These are phyloP conservation scores for Heliamphora exappendiculata DNA, from an alignment of 148 eudicot species.

Conservation along the genomic window DNA sequence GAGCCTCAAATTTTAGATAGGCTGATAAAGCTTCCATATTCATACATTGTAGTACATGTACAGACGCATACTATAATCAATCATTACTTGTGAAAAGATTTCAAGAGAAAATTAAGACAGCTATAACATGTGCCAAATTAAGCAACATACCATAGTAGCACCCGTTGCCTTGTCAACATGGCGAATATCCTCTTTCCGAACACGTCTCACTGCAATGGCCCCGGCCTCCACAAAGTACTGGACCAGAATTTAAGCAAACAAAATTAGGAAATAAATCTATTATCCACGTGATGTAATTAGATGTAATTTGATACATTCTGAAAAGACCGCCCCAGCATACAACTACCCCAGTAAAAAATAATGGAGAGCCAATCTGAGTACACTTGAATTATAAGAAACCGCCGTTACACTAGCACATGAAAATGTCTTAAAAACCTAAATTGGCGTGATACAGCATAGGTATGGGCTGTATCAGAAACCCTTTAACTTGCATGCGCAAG, in stretches of 20 bases:
- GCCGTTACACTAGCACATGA: background rate
- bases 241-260: background rate
- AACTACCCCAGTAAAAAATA: background rate
- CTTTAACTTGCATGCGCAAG: background rate
- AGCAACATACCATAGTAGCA: constrained; percentile 65
- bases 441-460: background rate
- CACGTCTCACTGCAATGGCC: constrained; percentile 94
- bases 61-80: background rate
- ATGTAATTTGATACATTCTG: background rate
- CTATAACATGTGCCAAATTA: background rate
- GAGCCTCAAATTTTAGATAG: background rate
- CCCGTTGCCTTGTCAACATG: constrained; percentile 98
- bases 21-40: background rate
- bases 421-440: background rate
- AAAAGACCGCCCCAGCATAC: background rate
- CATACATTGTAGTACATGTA: background rate
- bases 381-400: background rate
- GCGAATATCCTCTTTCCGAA: constrained; percentile 79
- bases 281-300: background rate
- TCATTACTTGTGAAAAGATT: background rate
- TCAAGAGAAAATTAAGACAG: background rate
- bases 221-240: constrained; percentile 97
- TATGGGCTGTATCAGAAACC: background rate
- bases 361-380: background rate
- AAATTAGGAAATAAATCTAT: background rate